A percentile compares a stretch with the other conserved stretches of the same genome.
These are phyloP conservation scores for Fusarium buharicum DNA, from an alignment of 2,329 filamentous ascomycete species.

Conservation along the genomic window DNA sequence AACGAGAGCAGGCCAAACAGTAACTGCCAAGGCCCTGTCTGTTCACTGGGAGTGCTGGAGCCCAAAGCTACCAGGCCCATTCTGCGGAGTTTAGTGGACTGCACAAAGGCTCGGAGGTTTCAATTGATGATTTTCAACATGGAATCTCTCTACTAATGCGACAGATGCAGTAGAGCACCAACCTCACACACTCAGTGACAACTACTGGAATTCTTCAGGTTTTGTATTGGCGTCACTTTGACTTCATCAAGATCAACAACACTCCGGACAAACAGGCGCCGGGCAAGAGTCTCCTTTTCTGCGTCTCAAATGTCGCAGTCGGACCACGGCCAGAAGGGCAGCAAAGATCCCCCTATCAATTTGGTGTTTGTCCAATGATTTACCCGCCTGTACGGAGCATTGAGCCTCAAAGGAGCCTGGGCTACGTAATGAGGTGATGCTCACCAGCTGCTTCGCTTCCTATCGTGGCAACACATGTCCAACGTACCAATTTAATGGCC, in stretches of 20 bases:
- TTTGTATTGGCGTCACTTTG: slow-evolving; percentile 25
- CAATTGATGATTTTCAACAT: slow-evolving; percentile 31
- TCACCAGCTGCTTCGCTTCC: background rate
- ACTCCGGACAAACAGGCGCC: slow-evolving; percentile 5
- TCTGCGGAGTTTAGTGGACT: slow-evolving; percentile 11
- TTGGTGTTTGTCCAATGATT: background rate
- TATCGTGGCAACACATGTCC: slow-evolving; percentile 21
- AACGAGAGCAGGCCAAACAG: slow-evolving; percentile 6
- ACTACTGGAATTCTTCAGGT: slow-evolving; percentile 24
- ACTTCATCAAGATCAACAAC: slow-evolving; percentile 14
- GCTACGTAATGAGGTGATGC: slow-evolving; percentile 2
- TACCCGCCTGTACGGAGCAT: background rate
- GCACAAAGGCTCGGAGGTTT: background rate
- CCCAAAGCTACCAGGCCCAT: slow-evolving; percentile 5
- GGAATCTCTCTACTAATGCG: slow-evolving; percentile 18
- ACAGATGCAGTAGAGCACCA: slow-evolving; percentile 7
- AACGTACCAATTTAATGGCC: slow-evolving; percentile 19
- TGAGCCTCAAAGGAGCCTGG: background rate
- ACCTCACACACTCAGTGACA: slow-evolving; percentile 1
- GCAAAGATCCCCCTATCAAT: background rate
- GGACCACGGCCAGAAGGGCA: background rate
- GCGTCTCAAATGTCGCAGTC: background rate
- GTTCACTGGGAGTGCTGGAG: slow-evolving; percentile 1
- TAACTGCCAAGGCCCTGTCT: slow-evolving; percentile 14
- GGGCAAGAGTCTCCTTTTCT: slow-evolving; percentile 8